Percentiles rank a stretch among this genome's conserved stretches.
Conservation (phyloP, 2,329 filamentous ascomycete species). For the Aspergillus quadricinctus region DNA sequence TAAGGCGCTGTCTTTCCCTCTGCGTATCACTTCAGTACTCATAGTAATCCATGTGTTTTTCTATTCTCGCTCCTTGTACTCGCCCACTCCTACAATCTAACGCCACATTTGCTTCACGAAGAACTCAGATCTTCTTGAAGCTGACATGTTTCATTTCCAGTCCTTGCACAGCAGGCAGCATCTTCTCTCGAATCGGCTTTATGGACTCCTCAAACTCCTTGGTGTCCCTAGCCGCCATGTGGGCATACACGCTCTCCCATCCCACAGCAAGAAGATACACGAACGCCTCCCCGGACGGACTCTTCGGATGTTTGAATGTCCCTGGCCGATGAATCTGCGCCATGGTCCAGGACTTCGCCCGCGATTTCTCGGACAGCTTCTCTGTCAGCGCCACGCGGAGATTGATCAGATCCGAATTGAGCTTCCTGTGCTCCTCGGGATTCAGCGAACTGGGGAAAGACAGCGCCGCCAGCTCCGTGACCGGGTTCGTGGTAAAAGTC, state of each 20-base stretch:
- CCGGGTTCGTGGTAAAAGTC: conserved; percentile 36
- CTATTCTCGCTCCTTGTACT: not conserved
- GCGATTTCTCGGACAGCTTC: conserved; percentile 24
- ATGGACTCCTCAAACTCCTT: conserved; percentile 43
- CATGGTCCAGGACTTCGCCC: conserved; percentile 30
- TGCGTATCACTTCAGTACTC: not conserved
- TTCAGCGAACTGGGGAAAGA: conserved; percentile 38
- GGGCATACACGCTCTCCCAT: conserved; percentile 50
- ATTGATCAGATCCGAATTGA: conserved; percentile 31
- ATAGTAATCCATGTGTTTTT: not conserved
- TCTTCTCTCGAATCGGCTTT: conserved; percentile 38
- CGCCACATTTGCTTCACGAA: not conserved
- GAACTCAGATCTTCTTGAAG: conserved; percentile 29
- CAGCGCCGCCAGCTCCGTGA: conserved; percentile 48
- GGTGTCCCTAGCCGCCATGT: conserved; percentile 45
- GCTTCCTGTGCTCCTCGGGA: conserved; percentile 20
- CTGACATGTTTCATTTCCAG: conserved; percentile 45
- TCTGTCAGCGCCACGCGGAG: conserved; percentile 36
- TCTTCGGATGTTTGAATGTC: conserved; percentile 29
- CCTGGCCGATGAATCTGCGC: conserved; percentile 36
- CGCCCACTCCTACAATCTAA: conserved; percentile 7
- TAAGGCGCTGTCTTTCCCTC: conserved; percentile 18
- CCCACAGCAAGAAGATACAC: conserved; percentile 50
- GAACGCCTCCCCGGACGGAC: conserved; percentile 39
- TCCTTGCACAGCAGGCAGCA: conserved; percentile 33